These are phyloP conservation scores for Aspergillus piperis DNA, from an alignment of 2,329 filamentous ascomycete genomes.

Conservation along the genomic window DNA sequence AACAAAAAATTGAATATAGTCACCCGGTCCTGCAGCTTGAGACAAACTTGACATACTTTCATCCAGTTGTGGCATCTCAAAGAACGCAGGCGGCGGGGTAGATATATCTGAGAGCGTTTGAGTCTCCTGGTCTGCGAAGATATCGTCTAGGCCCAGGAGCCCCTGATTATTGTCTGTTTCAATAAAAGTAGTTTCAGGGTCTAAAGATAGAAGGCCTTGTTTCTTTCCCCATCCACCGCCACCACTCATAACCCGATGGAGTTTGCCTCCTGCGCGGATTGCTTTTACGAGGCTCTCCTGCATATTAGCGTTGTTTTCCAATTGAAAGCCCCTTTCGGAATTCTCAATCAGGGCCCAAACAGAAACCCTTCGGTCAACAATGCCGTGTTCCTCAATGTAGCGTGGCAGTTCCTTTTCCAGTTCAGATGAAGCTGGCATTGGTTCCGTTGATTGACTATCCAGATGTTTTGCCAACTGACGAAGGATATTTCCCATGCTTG, in stretches of 20 bases:
- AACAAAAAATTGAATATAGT: slow-evolving; percentile 46
- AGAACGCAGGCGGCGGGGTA: slow-evolving; percentile 20
- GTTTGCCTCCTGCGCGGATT: slow-evolving; percentile 37
- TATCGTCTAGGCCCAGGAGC: slow-evolving; percentile 24
- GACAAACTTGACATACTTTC: slow-evolving; percentile 42
- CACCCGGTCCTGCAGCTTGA: slow-evolving; percentile 40
- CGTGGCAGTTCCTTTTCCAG: slow-evolving; percentile 44
- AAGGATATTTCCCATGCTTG: slow-evolving; percentile 48
- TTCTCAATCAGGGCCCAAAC: slow-evolving; percentile 46
- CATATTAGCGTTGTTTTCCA: slow-evolving; percentile 10
- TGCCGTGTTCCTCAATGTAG: slow-evolving; percentile 41
- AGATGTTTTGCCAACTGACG: slow-evolving; percentile 41
- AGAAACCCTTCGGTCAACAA: slow-evolving; percentile 40
- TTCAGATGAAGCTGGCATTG: slow-evolving; percentile 44
- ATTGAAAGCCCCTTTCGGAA: slow-evolving; percentile 18
- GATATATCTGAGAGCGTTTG: slow-evolving; percentile 9
- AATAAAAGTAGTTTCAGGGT: slow-evolving; percentile 40
- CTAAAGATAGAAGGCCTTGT: slow-evolving; percentile 45
- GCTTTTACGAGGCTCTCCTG: slow-evolving; percentile 28
- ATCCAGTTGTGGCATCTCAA: slow-evolving; percentile 23
- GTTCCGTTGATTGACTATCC: slow-evolving; percentile 27
- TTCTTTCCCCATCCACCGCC: slow-evolving; percentile 51
- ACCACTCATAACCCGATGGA: slow-evolving; percentile 47
- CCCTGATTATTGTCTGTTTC: slow-evolving; percentile 17
- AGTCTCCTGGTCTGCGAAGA: slow-evolving; percentile 24